These are phyloP conservation scores for Rhodomyrtus psidioides DNA, from an alignment of 441 rosid genomes.

Conservation along the genomic window DNA sequence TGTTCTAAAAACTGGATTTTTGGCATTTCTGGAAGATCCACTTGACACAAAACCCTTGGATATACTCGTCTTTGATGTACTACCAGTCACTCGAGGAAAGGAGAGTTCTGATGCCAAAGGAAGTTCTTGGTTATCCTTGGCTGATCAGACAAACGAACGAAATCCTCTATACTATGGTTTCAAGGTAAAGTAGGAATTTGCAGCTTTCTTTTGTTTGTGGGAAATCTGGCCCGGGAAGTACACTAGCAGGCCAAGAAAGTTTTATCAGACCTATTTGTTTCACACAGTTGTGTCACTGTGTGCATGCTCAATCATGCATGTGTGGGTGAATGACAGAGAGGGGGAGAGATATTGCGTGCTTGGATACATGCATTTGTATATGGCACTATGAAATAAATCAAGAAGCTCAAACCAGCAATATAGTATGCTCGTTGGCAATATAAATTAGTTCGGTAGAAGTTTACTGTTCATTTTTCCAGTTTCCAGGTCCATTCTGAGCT, in stretches of 20 bases:
- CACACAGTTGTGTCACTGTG: background rate
- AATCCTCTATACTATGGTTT: constrained; percentile 91
- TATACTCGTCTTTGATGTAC: constrained; percentile 89
- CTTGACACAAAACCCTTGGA: constrained; percentile 77
- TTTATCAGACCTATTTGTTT: background rate
- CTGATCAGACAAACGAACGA: constrained; percentile 79
- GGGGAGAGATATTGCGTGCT: background rate
- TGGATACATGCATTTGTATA: background rate
- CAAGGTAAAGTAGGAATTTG: background rate
- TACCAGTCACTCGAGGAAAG: constrained; percentile 77
- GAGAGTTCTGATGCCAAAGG: constrained; percentile 33
- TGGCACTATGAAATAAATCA: background rate
- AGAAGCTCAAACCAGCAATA: background rate
- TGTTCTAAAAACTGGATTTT: constrained; percentile 93
- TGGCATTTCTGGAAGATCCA: constrained; percentile 88
- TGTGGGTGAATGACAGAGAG: background rate
- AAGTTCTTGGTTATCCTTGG: constrained; percentile 47
- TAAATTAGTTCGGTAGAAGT: background rate
- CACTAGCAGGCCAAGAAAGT: background rate
- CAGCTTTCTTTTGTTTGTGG: background rate
- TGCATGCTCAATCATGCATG: accelerated
- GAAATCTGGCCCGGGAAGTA: background rate
- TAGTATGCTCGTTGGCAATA: background rate
- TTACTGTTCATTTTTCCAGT: background rate
- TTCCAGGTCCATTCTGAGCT: background rate